phyloP scores from a whole-genome alignment of 257 asterid genomes.

The Solanum habrochaites region DNA sequence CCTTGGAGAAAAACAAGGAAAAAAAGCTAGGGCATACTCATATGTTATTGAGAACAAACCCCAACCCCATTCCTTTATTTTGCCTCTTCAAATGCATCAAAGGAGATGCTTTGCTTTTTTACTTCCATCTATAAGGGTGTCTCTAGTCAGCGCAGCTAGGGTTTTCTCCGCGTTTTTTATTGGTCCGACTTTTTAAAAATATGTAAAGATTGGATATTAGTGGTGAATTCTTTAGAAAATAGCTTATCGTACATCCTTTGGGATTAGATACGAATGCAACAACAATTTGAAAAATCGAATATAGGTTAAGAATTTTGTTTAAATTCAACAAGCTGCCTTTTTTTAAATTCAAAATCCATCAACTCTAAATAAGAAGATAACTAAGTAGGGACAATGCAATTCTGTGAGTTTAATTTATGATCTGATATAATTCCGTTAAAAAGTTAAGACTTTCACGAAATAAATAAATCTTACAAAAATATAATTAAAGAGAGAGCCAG shows the following conservation, averaged over 20 bases:
- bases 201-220: background rate
- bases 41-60: background rate
- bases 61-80: background rate
- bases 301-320: background rate
- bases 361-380: background rate
- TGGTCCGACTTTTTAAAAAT: background rate
- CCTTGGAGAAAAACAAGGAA: background rate
- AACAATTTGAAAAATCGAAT: background rate
- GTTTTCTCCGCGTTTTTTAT: background rate
- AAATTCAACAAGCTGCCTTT: background rate
- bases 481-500: background rate
- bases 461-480: background rate
- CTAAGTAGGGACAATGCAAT: background rate
- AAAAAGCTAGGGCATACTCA: background rate
- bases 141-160: background rate
- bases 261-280: background rate
- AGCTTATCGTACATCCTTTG: no score
- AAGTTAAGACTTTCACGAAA: background rate
- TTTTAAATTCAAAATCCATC: background rate
- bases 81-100: background rate
- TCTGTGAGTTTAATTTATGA: background rate
- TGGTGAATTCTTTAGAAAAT: no score
- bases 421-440: background rate
- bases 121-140: background rate
- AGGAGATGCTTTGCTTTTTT: background rate